Percentiles rank a stretch among this genome's conserved stretches.
phyloP scores from a whole-genome alignment of 2,329 filamentous ascomycete genomes.

The Aspergillus uvarum region DNA sequence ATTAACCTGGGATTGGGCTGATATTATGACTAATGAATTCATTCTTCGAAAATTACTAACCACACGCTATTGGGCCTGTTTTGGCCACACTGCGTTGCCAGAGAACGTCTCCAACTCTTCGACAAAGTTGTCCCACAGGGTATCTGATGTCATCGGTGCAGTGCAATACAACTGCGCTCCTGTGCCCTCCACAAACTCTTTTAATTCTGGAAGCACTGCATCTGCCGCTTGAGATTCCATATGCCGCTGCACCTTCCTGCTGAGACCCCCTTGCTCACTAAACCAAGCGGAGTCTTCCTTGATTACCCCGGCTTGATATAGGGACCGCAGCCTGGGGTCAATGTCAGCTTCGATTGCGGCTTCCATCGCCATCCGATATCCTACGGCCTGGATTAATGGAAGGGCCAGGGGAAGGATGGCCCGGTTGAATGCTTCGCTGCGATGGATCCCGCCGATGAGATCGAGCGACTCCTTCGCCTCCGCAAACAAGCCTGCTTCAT shows the following conservation, averaged over 20 bases:
- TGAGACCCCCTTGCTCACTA: constrained; percentile 11
- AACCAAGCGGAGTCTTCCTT: constrained; percentile 20
- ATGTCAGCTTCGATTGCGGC: constrained; percentile 19
- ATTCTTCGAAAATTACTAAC: too few relatives aligned
- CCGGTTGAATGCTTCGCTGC: constrained; percentile 21
- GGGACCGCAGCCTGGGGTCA: constrained; percentile 7
- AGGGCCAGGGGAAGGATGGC: constrained; percentile 20
- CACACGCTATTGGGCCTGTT: too few relatives aligned
- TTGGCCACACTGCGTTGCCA: neutral
- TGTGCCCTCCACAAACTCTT: constrained; percentile 5
- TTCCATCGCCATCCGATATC: constrained; percentile 24
- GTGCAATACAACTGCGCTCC: constrained; percentile 11
- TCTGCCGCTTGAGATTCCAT: constrained; percentile 16
- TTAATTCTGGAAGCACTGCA: constrained; percentile 14
- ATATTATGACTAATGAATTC: too few relatives aligned
- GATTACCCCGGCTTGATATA: constrained; percentile 18
- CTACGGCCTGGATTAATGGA: constrained; percentile 23
- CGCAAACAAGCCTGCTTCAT: constrained; percentile 20
- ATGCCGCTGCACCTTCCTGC: constrained; percentile 6
- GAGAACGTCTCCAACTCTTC: constrained; percentile 7
- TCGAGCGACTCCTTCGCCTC: constrained; percentile 9
- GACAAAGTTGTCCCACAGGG: constrained; percentile 12
- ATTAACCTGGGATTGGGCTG: too few relatives aligned
- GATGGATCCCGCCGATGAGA: constrained; percentile 9
- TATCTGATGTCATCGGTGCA: constrained; percentile 18